Evolutionary conservation across 2,329 filamentous ascomycete species (phyloP).

Genomic region (Fusarium robinianum): DNA sequence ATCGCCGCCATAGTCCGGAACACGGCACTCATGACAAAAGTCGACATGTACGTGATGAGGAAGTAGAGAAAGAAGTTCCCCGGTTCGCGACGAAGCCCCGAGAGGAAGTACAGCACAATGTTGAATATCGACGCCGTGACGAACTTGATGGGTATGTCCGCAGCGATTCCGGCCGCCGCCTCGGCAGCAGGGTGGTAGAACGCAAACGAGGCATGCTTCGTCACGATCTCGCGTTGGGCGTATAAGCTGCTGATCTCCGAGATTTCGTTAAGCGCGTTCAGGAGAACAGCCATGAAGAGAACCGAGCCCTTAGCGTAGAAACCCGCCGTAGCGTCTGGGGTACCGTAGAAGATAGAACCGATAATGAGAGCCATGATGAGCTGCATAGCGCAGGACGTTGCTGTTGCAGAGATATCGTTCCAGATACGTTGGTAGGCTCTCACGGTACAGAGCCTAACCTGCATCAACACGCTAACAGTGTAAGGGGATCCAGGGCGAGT

Average conservation of each 20-base stretch:
- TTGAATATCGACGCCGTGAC: conserved; percentile 56
- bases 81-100: conserved; percentile 59
- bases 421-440: conserved; percentile 57
- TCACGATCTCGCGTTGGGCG: conserved; percentile 52
- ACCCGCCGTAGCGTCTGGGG: conserved; percentile 52
- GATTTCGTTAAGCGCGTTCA: conserved; percentile 63
- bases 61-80: conserved; percentile 78
- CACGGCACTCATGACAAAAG: conserved; percentile 74
- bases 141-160: conserved; percentile 64
- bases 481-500: conserved; percentile 60
- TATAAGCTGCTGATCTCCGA: conserved; percentile 56
- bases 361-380: conserved; percentile 63
- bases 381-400: conserved; percentile 52
- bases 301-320: conserved; percentile 61
- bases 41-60: conserved; percentile 69
- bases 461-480: conserved; percentile 59
- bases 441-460: conserved; percentile 56
- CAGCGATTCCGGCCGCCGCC: conserved; percentile 57
- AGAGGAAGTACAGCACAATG: conserved; percentile 61
- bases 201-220: conserved; percentile 54
- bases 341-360: conserved; percentile 63
- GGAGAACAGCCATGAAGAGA: conserved; percentile 63
- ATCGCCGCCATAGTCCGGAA: conserved; percentile 75
- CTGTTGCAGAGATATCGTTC: conserved; percentile 55
- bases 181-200: conserved; percentile 59